phyloP scores from a whole-genome alignment of 2,329 filamentous ascomycete genomes.

The Penicillium concentricum region DNA sequence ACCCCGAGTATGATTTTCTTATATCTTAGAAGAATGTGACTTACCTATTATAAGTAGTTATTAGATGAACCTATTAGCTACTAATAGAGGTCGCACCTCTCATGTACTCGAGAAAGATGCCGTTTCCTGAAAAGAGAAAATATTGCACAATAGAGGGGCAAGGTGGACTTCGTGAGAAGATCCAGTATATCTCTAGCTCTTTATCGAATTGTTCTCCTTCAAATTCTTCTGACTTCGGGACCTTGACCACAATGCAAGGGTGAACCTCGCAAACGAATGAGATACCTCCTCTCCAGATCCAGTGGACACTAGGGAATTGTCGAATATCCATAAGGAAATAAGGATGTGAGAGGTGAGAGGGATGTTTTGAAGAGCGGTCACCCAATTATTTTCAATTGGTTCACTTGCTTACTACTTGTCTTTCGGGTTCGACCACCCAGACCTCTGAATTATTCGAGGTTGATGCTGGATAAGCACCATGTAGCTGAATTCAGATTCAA shows the following conservation, averaged over 20 bases:
- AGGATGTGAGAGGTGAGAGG: background rate
- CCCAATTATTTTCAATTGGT: no score
- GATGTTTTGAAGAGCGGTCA: background rate
- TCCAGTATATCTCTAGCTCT: constrained; percentile 26
- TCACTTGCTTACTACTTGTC: no score
- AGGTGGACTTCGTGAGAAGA: constrained; percentile 19
- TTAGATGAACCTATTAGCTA: constrained; percentile 7
- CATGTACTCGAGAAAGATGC: constrained; percentile 34
- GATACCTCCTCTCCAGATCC: constrained; percentile 26
- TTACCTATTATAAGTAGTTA: constrained; percentile 17
- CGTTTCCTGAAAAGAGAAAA: constrained; percentile 19
- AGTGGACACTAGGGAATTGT: constrained; percentile 23
- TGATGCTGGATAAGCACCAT: no score
- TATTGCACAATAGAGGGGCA: constrained; percentile 27
- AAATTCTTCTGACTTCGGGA: constrained; percentile 24
- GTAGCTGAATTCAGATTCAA: no score
- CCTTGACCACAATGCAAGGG: constrained; percentile 30
- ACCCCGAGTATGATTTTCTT: constrained; percentile 25
- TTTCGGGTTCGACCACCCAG: no score
- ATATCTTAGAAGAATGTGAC: constrained; percentile 23
- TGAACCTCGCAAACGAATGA: constrained; percentile 30
- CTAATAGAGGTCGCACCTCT: constrained; percentile 19
- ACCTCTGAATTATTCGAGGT: no score
- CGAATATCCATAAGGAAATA: constrained; percentile 17
- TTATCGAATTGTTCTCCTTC: constrained; percentile 27